phyloP scores from a whole-genome alignment of 495 filamentous ascomycete species.

The Penicillium canariense region DNA sequence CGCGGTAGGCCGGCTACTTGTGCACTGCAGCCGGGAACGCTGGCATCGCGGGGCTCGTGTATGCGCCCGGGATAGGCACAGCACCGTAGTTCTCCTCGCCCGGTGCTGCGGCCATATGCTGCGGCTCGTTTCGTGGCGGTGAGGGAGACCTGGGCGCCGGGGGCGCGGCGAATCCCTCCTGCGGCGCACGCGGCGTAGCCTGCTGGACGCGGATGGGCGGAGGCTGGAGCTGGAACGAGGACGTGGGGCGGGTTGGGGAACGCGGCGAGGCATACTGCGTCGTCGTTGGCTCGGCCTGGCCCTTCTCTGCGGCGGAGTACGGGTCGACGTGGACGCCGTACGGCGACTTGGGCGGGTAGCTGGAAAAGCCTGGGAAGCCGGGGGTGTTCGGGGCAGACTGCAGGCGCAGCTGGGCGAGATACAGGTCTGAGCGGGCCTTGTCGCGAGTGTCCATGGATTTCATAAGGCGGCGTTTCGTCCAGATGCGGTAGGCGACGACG shows the following conservation, averaged over 20 bases:
- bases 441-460: slow-evolving; percentile 97
- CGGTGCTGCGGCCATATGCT: slow-evolving; percentile 46
- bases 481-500: slow-evolving; percentile 93
- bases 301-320: slow-evolving; percentile 57
- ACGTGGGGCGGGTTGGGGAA: slow-evolving; percentile 46
- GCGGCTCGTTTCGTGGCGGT: slow-evolving; percentile 22
- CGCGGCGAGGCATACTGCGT: slow-evolving; percentile 49
- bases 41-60: slow-evolving; percentile 44
- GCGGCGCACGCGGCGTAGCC: slow-evolving; percentile 66
- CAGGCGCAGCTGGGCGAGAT: slow-evolving; percentile 88
- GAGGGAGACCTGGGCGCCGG: slow-evolving; percentile 20
- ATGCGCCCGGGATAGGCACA: slow-evolving; percentile 53
- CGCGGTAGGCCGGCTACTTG: slow-evolving; percentile 4
- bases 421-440: slow-evolving; percentile 87
- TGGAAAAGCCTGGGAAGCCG: slow-evolving; percentile 55
- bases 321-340: slow-evolving; percentile 43
- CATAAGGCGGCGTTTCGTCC: slow-evolving; percentile 87
- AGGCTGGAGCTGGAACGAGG: slow-evolving; percentile 79
- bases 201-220: slow-evolving; percentile 74
- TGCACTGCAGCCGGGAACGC: slow-evolving; percentile 32
- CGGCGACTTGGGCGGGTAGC: slow-evolving; percentile 50
- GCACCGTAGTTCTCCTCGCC: slow-evolving; percentile 50
- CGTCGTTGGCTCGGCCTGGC: slow-evolving; percentile 39
- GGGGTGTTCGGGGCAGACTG: slow-evolving; percentile 96
- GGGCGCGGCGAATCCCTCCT: slow-evolving; percentile 54